Evolutionary conservation across 2,329 filamentous ascomycete species (phyloP).

Genomic region (Colletotrichum tanaceti): DNA sequence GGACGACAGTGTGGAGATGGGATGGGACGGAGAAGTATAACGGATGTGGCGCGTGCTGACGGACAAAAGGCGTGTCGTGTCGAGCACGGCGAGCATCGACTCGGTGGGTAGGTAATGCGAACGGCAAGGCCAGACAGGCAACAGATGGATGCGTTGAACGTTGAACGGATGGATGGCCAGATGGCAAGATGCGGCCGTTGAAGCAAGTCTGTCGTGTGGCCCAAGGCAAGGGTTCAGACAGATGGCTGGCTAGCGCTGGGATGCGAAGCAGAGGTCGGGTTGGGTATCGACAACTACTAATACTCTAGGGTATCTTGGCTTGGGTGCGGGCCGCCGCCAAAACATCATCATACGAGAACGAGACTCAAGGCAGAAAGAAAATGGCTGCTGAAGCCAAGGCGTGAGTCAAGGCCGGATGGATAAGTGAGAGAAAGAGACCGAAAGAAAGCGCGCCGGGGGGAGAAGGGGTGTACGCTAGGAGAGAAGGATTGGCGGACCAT

Average conservation of each 20-base stretch:
- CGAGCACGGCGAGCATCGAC: background rate
- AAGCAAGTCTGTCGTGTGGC: background rate
- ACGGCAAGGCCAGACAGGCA: background rate
- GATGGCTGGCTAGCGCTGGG: constrained; percentile 9
- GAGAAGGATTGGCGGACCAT: constrained; percentile 5
- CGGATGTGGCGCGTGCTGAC: constrained; percentile 30
- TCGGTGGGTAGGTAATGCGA: constrained; percentile 10
- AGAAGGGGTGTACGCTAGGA: constrained; percentile 1
- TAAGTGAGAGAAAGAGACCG: background rate
- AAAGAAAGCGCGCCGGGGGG: constrained; percentile 2
- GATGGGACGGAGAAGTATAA: constrained; percentile 24
- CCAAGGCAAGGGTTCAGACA: background rate
- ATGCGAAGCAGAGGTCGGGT: constrained; percentile 10
- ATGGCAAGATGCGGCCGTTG: background rate
- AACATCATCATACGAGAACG: constrained; percentile 30
- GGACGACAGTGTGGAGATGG: constrained; percentile 28
- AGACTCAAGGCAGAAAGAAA: constrained; percentile 34
- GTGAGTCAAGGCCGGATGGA: constrained; percentile 29
- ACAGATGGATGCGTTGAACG: too few relatives aligned
- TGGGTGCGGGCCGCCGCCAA: constrained; percentile 20
- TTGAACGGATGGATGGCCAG: too few relatives aligned
- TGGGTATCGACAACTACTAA: constrained; percentile 32
- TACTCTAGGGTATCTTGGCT: constrained; percentile 21
- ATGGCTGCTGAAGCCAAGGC: constrained; percentile 27
- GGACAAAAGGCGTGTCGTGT: constrained; percentile 12